phyloP scores from a whole-genome alignment of 129 eudicot species.

The Flaveria ramosissima region DNA sequence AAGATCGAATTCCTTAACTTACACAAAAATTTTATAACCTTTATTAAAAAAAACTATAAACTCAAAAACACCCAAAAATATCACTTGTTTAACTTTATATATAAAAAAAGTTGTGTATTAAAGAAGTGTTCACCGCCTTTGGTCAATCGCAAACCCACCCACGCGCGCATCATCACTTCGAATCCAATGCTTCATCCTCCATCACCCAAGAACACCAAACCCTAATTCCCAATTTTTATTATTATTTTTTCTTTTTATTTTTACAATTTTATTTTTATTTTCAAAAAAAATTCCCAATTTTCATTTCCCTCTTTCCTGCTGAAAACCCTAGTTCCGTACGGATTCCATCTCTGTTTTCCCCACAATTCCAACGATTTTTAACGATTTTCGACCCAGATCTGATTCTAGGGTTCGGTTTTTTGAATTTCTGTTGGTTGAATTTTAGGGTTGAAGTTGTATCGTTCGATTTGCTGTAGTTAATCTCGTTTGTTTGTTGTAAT shows the following conservation, averaged over 20 bases:
- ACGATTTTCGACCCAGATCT: constrained; percentile 32
- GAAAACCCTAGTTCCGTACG: constrained; percentile 45
- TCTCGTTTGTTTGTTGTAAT: not conserved
- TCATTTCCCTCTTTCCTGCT: constrained; percentile 3
- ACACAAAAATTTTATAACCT: no score
- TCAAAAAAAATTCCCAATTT: not conserved
- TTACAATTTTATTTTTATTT: not conserved
- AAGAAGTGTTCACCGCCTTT: constrained; percentile 32
- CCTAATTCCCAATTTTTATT: constrained; percentile 31
- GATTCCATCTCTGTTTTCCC: constrained; percentile 27
- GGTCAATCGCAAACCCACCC: constrained; percentile 17
- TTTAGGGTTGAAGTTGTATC: constrained; percentile 13
- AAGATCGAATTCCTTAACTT: no score
- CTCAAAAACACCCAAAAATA: no score
- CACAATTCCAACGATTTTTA: constrained; percentile 14
- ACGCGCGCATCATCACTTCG: constrained; percentile 23
- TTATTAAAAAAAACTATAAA: no score
- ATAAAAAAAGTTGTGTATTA: not conserved
- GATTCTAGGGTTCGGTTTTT: not conserved
- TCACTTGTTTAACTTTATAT: no score
- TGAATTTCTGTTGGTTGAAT: constrained; percentile 16
- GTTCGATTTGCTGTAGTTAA: no score
- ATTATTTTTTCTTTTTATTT: not conserved
- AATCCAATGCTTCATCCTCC: constrained; percentile 37
- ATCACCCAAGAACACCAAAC: constrained; percentile 30